phyloP scores from a whole-genome alignment of 2,329 filamentous ascomycete species.

The Stachybotrys echinatus region DNA sequence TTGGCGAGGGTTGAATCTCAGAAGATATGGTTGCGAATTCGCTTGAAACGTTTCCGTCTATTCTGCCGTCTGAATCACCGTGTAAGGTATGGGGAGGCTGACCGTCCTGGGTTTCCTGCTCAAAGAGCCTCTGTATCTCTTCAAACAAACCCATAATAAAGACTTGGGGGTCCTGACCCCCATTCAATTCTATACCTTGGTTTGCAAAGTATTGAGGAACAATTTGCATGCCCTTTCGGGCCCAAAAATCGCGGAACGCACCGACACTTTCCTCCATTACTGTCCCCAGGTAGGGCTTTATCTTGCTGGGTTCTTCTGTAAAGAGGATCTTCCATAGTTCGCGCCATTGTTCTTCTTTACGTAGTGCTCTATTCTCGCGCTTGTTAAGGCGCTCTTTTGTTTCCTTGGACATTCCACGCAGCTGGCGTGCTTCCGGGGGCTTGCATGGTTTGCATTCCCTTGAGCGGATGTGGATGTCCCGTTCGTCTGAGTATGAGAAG shows the following conservation, averaged over 20 bases:
- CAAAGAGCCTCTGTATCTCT: too few relatives aligned
- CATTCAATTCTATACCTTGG: too few relatives aligned
- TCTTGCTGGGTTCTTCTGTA: not conserved
- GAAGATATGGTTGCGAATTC: too few relatives aligned
- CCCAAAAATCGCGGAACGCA: conserved; percentile 8
- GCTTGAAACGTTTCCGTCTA: too few relatives aligned
- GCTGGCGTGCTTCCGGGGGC: not conserved
- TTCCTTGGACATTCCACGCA: conserved; percentile 5
- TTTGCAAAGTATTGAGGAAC: too few relatives aligned
- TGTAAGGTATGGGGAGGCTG: too few relatives aligned
- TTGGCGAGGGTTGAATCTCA: too few relatives aligned
- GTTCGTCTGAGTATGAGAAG: not conserved
- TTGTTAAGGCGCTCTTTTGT: conserved; percentile 6
- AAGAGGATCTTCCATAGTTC: conserved; percentile 12
- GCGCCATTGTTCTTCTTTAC: conserved; percentile 8
- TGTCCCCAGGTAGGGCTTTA: conserved; percentile 6
- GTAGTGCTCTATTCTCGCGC: conserved; percentile 3
- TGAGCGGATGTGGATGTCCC: conserved; percentile 6
- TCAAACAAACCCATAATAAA: too few relatives aligned
- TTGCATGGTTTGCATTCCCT: not conserved
- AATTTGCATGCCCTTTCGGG: conserved; percentile 1
- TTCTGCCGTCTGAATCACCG: too few relatives aligned
- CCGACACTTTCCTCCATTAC: conserved; percentile 6
- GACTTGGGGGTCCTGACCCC: too few relatives aligned
- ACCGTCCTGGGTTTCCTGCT: too few relatives aligned